A percentile compares a stretch with the other conserved stretches of the same genome.
Evolutionary conservation across 2,329 filamentous ascomycete genomes (phyloP).

Genomic region (Diaporthe citrichinensis): DNA sequence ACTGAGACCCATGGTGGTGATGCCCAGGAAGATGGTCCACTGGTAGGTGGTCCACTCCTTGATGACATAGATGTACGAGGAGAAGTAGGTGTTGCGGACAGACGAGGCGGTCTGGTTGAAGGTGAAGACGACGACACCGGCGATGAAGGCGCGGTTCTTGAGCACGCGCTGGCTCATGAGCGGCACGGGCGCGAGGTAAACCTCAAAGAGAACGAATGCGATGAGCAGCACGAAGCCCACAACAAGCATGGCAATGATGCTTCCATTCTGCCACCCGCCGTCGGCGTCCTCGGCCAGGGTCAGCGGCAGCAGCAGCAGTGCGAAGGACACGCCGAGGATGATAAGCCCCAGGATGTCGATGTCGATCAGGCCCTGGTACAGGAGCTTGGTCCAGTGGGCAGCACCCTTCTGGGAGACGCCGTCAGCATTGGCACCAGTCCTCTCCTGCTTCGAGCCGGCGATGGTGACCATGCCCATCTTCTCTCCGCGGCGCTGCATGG

Average conservation of each 20-base stretch:
- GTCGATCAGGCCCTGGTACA: slow-evolving; percentile 62
- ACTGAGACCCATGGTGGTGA: slow-evolving; percentile 56
- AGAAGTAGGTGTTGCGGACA: slow-evolving; percentile 54
- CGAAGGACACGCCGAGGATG: slow-evolving; percentile 68
- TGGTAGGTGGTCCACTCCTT: slow-evolving; percentile 58
- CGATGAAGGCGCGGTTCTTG: slow-evolving; percentile 51
- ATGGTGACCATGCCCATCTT: slow-evolving; percentile 62
- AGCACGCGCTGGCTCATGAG: slow-evolving; percentile 52
- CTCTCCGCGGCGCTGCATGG: slow-evolving; percentile 71
- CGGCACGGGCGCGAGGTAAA: slow-evolving; percentile 51
- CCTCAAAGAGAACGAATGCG: slow-evolving; percentile 53
- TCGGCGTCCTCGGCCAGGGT: slow-evolving; percentile 60
- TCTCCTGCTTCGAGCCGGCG: slow-evolving; percentile 52
- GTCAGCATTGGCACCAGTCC: slow-evolving; percentile 47
- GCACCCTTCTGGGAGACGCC: slow-evolving; percentile 30
- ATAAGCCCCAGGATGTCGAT: slow-evolving; percentile 73
- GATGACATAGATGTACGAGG: slow-evolving; percentile 56
- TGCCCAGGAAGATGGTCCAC: slow-evolving; percentile 58
- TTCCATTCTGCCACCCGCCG: slow-evolving; percentile 51
- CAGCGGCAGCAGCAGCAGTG: slow-evolving; percentile 75
- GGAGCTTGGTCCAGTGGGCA: slow-evolving; percentile 44
- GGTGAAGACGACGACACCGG: slow-evolving; percentile 48
- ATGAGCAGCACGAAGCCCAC: slow-evolving; percentile 48
- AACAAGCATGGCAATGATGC: slow-evolving; percentile 49
- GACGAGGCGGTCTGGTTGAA: slow-evolving; percentile 54